Percentiles rank a stretch among this genome's conserved stretches.
phyloP scores from a whole-genome alignment of 2,329 filamentous ascomycete species.

The Gyromitra esculenta region DNA sequence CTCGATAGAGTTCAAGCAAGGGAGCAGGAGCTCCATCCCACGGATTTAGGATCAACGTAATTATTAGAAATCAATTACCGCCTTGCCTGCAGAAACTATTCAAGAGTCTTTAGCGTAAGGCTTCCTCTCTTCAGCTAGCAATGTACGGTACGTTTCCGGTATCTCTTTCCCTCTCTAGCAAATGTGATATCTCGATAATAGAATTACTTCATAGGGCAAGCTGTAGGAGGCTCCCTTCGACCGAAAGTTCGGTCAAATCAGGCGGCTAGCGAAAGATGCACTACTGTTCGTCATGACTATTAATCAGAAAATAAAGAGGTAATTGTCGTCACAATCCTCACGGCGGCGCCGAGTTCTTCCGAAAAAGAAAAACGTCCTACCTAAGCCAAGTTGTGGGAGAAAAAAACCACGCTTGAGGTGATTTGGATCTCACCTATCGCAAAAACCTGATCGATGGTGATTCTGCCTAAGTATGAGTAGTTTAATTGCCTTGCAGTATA shows the following conservation, averaged over 20 bases:
- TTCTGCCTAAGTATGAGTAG: neutral
- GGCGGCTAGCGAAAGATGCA: neutral
- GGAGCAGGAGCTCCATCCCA: too few species aligned
- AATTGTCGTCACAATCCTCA: neutral
- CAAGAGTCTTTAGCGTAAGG: neutral
- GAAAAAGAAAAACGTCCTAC: neutral
- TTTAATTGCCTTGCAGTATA: constrained; percentile 21
- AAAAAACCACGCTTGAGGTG: neutral
- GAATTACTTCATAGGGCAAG: neutral
- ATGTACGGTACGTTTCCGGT: neutral
- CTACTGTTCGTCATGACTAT: neutral
- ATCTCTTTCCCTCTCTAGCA: neutral
- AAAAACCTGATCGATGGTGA: neutral
- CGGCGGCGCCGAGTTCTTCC: neutral
- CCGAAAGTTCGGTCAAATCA: neutral
- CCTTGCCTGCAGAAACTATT: neutral
- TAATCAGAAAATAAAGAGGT: too few species aligned
- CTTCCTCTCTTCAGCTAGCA: neutral
- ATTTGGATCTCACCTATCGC: neutral
- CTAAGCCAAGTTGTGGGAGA: neutral
- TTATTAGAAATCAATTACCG: neutral
- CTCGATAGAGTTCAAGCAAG: neutral
- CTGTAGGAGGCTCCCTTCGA: neutral
- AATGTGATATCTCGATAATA: neutral
- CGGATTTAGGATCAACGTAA: too few species aligned